phyloP scores from a whole-genome alignment of 2,329 filamentous ascomycete species.

The Clonostachys chloroleuca region DNA sequence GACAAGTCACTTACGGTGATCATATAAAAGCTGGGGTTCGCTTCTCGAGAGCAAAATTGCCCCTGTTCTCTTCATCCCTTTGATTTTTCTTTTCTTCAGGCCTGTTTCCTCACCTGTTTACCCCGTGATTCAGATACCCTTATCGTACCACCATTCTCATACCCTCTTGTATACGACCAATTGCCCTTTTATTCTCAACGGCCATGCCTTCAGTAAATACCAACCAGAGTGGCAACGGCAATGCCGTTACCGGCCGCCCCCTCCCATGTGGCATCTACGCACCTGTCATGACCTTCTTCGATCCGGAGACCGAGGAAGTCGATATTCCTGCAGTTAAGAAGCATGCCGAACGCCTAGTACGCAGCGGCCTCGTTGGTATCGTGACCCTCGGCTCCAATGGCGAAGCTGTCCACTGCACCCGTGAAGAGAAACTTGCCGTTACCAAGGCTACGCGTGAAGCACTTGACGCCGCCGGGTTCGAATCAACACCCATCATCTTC shows the following conservation, averaged over 20 bases:
- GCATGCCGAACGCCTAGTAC: conserved; percentile 73
- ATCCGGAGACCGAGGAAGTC: conserved; percentile 77
- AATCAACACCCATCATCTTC: conserved; percentile 72
- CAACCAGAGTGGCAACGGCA: background rate
- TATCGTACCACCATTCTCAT: background rate
- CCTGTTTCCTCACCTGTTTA: background rate
- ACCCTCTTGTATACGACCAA: background rate
- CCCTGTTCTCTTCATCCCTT: too few species aligned
- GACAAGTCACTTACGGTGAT: too few species aligned
- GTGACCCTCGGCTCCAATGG: conserved; percentile 90
- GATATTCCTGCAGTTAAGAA: conserved; percentile 76
- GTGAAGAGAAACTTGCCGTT: conserved; percentile 70
- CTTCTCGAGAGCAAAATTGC: too few species aligned
- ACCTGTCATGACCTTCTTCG: conserved; percentile 88
- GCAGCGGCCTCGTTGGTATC: conserved; percentile 74
- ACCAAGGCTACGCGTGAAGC: conserved; percentile 77
- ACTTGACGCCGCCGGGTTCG: conserved; percentile 75
- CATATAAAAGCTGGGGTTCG: too few species aligned
- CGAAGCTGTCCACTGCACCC: conserved; percentile 80
- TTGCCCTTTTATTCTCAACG: background rate
- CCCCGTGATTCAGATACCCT: background rate
- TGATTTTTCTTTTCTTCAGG: too few species aligned
- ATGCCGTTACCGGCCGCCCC: conserved; percentile 37
- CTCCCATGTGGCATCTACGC: conserved; percentile 82
- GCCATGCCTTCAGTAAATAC: background rate